Evolutionary conservation across 306 rosid species (phyloP), one percentile per base, ranked within the genome.

Genomic region (Myrica gale): DNA sequence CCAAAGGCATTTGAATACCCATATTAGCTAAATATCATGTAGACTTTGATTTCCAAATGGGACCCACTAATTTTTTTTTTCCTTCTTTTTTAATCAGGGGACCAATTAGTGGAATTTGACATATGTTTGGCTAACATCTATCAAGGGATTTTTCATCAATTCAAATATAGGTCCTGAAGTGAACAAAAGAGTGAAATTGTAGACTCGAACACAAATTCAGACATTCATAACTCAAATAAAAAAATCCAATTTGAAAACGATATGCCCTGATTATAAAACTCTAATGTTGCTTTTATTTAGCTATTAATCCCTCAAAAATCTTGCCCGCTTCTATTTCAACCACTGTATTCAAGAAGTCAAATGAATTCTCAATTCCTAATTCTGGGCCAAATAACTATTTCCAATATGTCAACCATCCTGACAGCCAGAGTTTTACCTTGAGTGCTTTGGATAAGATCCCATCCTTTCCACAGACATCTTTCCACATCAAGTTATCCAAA

Each of bases 401-500:
- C 58, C 63, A 43, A 47, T 46, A 23, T 21, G 69, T n/a, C 46
- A 56, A 72, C 61, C 4, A 48, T 70, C 58, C 69, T 50, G 5
- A 48, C 60, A 75, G 41, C 48, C 39, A 55, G 73, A 50, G 66
- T 69, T 63, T 81, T 79, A 96, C 99, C 98, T 89, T 96, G 71
- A 96, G 90, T 61, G 96, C 82, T 76, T 84, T 96, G 48, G 91
- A 89, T 80, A 96, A 77, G 71, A 88, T 79, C 57, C 98, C 98
- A 46, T 92, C 96, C 85, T 87, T 96, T 79, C 99, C 98, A 66
- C 99, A 92, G 5, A 86, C 90, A 82, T 77, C 86, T 82, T 84
- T 90, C 98, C 98, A 96, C 79, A 86, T 82, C 69, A 96, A 86
- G 88, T 92, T 96, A 82, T 86, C 90, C 23, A 56, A 61, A 58